These are phyloP conservation scores for Mycena filopes DNA, from an alignment of 768 basidiomycete species.

Conservation along the genomic window DNA sequence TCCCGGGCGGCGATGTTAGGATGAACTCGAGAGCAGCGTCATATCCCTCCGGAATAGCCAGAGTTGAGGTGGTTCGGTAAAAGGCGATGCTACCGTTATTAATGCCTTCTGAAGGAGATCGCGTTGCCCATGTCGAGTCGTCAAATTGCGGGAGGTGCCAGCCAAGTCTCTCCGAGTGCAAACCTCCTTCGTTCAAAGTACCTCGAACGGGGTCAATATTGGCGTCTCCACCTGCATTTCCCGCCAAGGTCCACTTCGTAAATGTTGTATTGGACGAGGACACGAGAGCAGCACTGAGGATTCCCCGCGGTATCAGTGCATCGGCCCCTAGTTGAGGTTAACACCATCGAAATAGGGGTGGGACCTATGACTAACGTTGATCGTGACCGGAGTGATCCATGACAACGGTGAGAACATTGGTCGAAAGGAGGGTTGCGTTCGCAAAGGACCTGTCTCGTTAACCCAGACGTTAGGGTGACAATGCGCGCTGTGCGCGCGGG, in stretches of 20 bases:
- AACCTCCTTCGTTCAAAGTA: conserved; percentile 56
- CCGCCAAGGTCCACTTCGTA: conserved; percentile 56
- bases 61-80: conserved; percentile 63
- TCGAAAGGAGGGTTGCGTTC: conserved; percentile 3
- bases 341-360: no score
- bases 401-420: conserved; percentile 28
- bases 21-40: conserved; percentile 46
- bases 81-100: conserved; percentile 56
- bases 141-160: conserved; percentile 58
- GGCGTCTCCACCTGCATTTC: conserved; percentile 56
- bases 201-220: conserved; percentile 52
- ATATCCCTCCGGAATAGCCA: conserved; percentile 54
- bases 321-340: no score
- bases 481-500: no score
- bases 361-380: no score
- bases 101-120: conserved; percentile 35
- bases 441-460: no score
- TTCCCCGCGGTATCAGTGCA: conserved; percentile 41
- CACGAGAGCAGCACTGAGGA: conserved; percentile 39
- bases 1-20: conserved; percentile 17
- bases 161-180: conserved; percentile 55
- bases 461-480: no score
- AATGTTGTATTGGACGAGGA: conserved; percentile 40
- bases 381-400: conserved; percentile 48
- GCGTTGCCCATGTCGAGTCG: conserved; percentile 37